A percentile compares a stretch with the other conserved stretches of the same genome.
phyloP scores from a whole-genome alignment of 306 rosid genomes.

The Cicer arietinum region DNA sequence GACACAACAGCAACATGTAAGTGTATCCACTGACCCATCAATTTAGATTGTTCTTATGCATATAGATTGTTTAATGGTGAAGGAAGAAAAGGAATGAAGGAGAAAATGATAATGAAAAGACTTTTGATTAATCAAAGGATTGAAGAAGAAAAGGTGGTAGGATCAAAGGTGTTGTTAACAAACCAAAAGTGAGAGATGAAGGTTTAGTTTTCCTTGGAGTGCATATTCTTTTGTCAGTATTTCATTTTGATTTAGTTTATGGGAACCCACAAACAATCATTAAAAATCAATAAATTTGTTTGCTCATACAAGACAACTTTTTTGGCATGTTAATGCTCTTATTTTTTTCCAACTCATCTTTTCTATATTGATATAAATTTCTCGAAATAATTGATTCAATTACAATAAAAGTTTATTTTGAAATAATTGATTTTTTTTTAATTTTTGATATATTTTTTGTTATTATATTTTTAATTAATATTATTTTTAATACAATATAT shows the following conservation, averaged over 20 bases:
- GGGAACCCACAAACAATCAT: slow-evolving; percentile 45
- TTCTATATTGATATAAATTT: not conserved
- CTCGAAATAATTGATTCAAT: no score
- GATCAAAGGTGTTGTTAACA: slow-evolving; percentile 26
- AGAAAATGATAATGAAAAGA: slow-evolving; percentile 43
- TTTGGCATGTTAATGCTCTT: slow-evolving; percentile 7
- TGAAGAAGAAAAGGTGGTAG: slow-evolving; percentile 32
- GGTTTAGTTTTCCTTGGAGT: slow-evolving; percentile 35
- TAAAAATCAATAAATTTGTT: slow-evolving; percentile 41
- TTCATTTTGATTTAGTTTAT: slow-evolving; percentile 35
- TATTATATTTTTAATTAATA: no score
- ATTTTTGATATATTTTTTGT: no score
- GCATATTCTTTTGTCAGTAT: slow-evolving; percentile 33
- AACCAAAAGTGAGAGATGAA: slow-evolving; percentile 30
- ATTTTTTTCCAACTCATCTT: not conserved
- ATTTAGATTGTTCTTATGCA: slow-evolving; percentile 29
- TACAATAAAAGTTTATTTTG: no score
- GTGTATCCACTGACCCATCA: slow-evolving; percentile 53
- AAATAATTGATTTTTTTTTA: no score
- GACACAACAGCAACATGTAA: slow-evolving; percentile 48
- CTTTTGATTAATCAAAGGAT: slow-evolving; percentile 60
- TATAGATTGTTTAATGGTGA: slow-evolving; percentile 37
- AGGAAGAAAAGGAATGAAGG: slow-evolving; percentile 34
- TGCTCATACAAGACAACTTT: slow-evolving; percentile 36
- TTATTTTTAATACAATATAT: no score